Percentiles rank a stretch among this genome's conserved stretches.
phyloP scores from a whole-genome alignment of 2,329 filamentous ascomycete species.

The Aspergillus caelatus region DNA sequence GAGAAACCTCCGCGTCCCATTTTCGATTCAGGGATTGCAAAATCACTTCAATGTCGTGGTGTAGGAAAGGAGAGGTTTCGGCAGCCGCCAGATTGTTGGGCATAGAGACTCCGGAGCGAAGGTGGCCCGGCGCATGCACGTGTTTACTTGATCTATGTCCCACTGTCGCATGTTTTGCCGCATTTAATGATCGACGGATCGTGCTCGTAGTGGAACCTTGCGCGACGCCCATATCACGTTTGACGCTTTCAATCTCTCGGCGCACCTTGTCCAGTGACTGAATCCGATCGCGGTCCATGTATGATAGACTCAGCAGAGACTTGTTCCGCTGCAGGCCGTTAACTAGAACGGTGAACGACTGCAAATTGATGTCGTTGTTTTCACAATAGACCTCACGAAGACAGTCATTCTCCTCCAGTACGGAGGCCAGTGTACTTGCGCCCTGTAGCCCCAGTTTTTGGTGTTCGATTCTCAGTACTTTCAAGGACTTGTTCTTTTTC shows the following conservation, averaged over 20 bases:
- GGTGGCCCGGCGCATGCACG: conserved; percentile 22
- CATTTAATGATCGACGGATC: conserved; percentile 48
- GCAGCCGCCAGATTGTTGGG: conserved; percentile 20
- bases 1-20: conserved; percentile 48
- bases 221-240: conserved; percentile 40
- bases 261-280: conserved; percentile 63
- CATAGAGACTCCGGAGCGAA: conserved; percentile 13
- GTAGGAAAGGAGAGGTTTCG: conserved; percentile 29
- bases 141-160: conserved; percentile 38
- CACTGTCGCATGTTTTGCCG: conserved; percentile 34
- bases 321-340: conserved; percentile 69
- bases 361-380: conserved; percentile 72
- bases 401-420: conserved; percentile 65
- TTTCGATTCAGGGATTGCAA: conserved; percentile 46
- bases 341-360: conserved; percentile 69
- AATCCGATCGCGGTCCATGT: conserved; percentile 64
- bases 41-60: conserved; percentile 45
- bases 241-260: conserved; percentile 57
- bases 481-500: conserved; percentile 64
- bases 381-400: conserved; percentile 70
- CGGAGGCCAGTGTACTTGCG: conserved; percentile 69
- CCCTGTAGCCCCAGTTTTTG: conserved; percentile 71
- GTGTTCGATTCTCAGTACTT: conserved; percentile 65
- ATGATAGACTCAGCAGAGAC: conserved; percentile 63
- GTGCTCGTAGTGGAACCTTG: conserved; percentile 40